These are phyloP conservation scores for Dissoconium aciculare DNA, from an alignment of 2,329 filamentous ascomycete genomes.

Conservation along the genomic window DNA sequence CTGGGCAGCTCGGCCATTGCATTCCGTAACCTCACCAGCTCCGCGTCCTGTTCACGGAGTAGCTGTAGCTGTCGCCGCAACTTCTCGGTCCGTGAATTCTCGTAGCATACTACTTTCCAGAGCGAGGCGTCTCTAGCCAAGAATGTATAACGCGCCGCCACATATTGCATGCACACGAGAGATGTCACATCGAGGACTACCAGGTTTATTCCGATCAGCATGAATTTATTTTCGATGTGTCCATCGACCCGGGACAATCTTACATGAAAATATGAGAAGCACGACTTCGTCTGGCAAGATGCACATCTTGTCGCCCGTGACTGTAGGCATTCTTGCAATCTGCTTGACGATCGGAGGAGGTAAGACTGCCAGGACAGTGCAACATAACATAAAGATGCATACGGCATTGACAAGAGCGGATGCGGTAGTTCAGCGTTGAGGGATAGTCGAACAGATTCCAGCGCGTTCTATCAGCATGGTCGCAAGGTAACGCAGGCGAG, in stretches of 20 bases:
- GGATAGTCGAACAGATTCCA: too few species aligned
- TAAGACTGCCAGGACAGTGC: too few species aligned
- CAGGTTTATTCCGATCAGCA: conserved; percentile 10
- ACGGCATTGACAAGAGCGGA: too few species aligned
- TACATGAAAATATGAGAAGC: conserved; percentile 31
- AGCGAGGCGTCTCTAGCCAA: conserved; percentile 59
- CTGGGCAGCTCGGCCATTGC: conserved; percentile 24
- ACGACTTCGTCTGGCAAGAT: conserved; percentile 28
- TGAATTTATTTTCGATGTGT: conserved; percentile 1
- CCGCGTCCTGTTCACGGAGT: conserved; percentile 26
- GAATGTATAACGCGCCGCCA: conserved; percentile 49
- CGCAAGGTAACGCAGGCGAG: too few species aligned
- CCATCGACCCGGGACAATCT: conserved; percentile 8
- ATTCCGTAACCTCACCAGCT: conserved; percentile 29
- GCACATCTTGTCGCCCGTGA: conserved; percentile 12
- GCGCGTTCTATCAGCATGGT: too few species aligned
- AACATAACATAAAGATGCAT: too few species aligned
- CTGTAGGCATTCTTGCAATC: conserved; percentile 3
- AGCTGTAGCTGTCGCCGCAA: conserved; percentile 39
- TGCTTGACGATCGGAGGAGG: conserved; percentile 4
- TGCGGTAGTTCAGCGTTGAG: too few species aligned
- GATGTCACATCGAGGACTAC: conserved; percentile 49
- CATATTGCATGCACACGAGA: conserved; percentile 52
- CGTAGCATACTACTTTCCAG: conserved; percentile 65
- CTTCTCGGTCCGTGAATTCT: conserved; percentile 50